Evolutionary conservation across 2,329 filamentous ascomycete genomes (phyloP).

Genomic region (Zasmidium cellare): DNA sequence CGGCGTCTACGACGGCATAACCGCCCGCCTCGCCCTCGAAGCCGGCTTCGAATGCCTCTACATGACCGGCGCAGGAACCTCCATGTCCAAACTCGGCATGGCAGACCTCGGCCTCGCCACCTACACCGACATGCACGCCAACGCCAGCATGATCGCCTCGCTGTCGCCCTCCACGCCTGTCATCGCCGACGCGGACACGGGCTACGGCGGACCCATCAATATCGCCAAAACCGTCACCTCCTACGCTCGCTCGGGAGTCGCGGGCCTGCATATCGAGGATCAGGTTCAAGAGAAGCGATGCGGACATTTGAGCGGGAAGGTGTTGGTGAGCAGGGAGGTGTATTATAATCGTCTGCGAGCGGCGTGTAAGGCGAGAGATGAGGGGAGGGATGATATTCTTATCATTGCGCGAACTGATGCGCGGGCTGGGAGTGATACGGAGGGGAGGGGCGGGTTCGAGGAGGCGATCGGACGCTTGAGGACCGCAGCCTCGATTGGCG

Average conservation of each 20-base stretch:
- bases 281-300: slow-evolving; percentile 63
- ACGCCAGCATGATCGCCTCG: slow-evolving; percentile 67
- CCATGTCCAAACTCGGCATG: slow-evolving; percentile 61
- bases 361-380: slow-evolving; percentile 51
- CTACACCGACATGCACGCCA: slow-evolving; percentile 62
- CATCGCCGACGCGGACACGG: slow-evolving; percentile 63
- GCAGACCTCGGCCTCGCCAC: slow-evolving; percentile 64
- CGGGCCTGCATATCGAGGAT: slow-evolving; percentile 63
- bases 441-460: slow-evolving; percentile 53
- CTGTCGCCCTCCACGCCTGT: slow-evolving; percentile 58
- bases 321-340: slow-evolving; percentile 54
- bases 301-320: slow-evolving; percentile 63
- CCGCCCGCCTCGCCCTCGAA: slow-evolving; percentile 61
- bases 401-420: slow-evolving; percentile 67
- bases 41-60: slow-evolving; percentile 66
- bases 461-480: slow-evolving; percentile 54
- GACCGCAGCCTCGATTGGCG: slow-evolving; percentile 55
- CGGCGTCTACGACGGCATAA: slow-evolving; percentile 69
- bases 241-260: slow-evolving; percentile 52
- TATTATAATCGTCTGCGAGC: slow-evolving; percentile 60
- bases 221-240: slow-evolving; percentile 27
- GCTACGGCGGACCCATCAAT: slow-evolving; percentile 50
- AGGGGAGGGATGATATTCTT: slow-evolving; percentile 57
- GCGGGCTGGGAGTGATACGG: slow-evolving; percentile 43
- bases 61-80: slow-evolving; percentile 67